phyloP scores from a whole-genome alignment of 1,139 yeast species.

The Protomyces macrosporus region DNA sequence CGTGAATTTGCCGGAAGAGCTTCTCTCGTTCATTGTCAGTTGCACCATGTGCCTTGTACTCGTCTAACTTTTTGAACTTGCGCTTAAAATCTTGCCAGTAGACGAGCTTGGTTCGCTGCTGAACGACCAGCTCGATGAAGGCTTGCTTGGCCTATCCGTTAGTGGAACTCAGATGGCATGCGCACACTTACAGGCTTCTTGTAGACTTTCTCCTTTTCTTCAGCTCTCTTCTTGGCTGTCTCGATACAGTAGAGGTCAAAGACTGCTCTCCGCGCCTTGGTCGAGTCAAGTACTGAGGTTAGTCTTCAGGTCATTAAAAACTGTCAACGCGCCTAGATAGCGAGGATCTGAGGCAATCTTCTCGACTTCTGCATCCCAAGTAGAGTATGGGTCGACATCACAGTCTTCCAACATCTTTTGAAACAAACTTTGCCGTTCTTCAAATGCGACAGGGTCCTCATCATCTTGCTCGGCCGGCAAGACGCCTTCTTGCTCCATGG shows the following conservation, averaged over 20 bases:
- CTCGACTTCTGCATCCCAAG: conserved; percentile 48
- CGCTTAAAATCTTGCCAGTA: conserved; percentile 49
- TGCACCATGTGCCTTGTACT: conserved; percentile 37
- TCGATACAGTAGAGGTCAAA: conserved; percentile 46
- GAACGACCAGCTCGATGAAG: conserved; percentile 40
- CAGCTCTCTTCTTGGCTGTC: conserved; percentile 31
- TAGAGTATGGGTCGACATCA: conserved; percentile 42
- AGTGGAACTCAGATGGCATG: background rate
- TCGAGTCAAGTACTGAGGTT: conserved; percentile 36
- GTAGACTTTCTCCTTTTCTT: conserved; percentile 26
- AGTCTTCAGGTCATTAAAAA: background rate
- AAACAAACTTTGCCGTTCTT: conserved; percentile 21
- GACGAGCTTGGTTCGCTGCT: conserved; percentile 35
- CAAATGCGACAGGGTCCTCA: conserved; percentile 30
- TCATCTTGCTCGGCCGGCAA: conserved; percentile 13
- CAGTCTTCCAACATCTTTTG: conserved; percentile 36
- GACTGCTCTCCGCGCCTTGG: conserved; percentile 39
- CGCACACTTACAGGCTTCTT: conserved; percentile 28
- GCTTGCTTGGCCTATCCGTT: conserved; percentile 34
- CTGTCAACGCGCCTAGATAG: conserved; percentile 35
- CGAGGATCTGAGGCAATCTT: conserved; percentile 43
- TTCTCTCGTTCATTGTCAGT: conserved; percentile 44
- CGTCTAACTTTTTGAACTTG: conserved; percentile 38
- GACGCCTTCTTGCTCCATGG: conserved; percentile 31
- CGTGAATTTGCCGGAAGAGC: conserved; percentile 40